A percentile compares a stretch with the other conserved stretches of the same genome.
Conservation (phyloP, 768 basidiomycete genomes). For the Trametes villosa region DNA sequence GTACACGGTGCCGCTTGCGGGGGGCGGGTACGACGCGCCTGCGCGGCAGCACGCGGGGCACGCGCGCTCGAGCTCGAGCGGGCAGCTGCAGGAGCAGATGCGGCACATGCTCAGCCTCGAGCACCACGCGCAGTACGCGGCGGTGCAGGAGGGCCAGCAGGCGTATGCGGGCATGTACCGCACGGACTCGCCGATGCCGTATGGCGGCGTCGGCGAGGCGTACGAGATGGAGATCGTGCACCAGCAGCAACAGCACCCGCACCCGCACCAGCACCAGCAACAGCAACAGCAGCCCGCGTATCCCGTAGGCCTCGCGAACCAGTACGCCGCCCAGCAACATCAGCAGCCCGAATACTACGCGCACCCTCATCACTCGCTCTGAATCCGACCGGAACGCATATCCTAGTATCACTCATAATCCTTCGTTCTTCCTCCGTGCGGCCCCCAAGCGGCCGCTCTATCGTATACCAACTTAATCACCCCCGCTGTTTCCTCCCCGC, state of each 20-base stretch:
- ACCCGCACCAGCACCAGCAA: not conserved
- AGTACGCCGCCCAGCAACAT: constrained; percentile 8
- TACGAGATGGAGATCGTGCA: constrained; percentile 21
- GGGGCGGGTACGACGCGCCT: constrained; percentile 8
- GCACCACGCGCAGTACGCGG: constrained; percentile 20
- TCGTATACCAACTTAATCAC: constrained; percentile 12
- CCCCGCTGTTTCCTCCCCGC: constrained; percentile 1
- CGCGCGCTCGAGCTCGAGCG: constrained; percentile 32
- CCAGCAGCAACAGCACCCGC: constrained; percentile 5
- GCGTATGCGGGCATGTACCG: constrained; percentile 33
- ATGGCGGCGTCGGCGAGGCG: constrained; percentile 22
- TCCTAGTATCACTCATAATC: not conserved
- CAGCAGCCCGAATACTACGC: constrained; percentile 13
- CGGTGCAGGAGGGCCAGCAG: constrained; percentile 5
- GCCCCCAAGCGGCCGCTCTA: not conserved
- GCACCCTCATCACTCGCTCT: constrained; percentile 20
- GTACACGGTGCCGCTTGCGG: constrained; percentile 55
- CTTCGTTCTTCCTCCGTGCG: not conserved
- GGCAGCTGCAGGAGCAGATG: constrained; percentile 33
- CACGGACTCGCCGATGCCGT: constrained; percentile 35
- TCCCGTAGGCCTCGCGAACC: constrained; percentile 12
- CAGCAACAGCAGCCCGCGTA: constrained; percentile 15
- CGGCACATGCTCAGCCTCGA: constrained; percentile 31
- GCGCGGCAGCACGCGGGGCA: constrained; percentile 13
- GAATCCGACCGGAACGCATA: constrained; percentile 10